Evolutionary conservation across 306 rosid genomes (phyloP), one percentile per base, ranked within the genome.

Genomic region (Prunus fruticosa): DNA sequence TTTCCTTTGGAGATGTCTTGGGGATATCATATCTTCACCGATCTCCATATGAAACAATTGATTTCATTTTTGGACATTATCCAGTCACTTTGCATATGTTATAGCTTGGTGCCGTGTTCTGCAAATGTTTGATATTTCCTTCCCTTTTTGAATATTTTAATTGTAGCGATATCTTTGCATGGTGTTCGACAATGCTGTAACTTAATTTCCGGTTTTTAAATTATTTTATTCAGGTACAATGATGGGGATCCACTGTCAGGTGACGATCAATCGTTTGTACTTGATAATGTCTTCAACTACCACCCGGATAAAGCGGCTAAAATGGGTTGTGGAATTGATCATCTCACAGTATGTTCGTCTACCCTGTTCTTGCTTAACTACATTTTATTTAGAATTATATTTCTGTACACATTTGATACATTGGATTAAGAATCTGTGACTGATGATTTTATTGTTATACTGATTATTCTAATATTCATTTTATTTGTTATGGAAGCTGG

Each of bases 291-390:
- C 28, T 91, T 95, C 73, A 88, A 78, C 64, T 82, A 86, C 72
- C 99, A 95, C 75, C 99, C 99, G 22, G 93, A 95, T 52, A 95
- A 92, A 86, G 96, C 82, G 23, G 82, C 73, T 41, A 95, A 95
- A 85, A 90, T 87, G 97, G 99, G 99, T 64, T 68, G 67, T 28
- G 99, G 99, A 76, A 79, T 92, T 70, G 97, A 92, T 70, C 74
- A 89, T 77, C 74, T 95, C 81, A 92, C 86, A 89, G 99, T 95
- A 95, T 80, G 75, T 52, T 67, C 79, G 25, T 47, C 68, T 51
- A 45, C 77, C 13, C 58, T 66, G 45, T 79, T 49, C 27, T 62
- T 76, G 34, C 69, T 49, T n/a, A n/a, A 10, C 27, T 18, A 38
- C n/a, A 51, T 63, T 47, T 57, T 46, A 11, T 41, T 73, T 22